Base-by-base conservation (phyloP, 192 early-diverging fungal species). In the Dissophora globulifera region DNA sequence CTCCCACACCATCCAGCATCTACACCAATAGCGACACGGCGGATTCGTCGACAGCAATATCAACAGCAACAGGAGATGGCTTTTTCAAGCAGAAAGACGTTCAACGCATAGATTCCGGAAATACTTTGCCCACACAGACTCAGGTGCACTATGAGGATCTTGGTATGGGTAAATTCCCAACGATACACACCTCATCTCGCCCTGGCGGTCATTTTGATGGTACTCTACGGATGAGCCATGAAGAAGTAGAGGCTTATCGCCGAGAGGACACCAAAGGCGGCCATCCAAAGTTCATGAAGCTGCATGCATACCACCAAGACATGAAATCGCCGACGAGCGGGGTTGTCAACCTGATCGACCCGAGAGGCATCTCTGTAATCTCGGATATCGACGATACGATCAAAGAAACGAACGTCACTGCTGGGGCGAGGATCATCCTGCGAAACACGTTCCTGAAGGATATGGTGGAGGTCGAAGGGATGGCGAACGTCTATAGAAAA, bases 341-440 rank as follows among this genome's bases (percentile, higher is more conserved):
- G 6, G 67, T 83, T 2, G 83, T 90, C 15, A 86, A 90, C 50
- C 58, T 95, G 1, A 84, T 95, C 58, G 82, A 86, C 15, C 86
- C 89, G 22, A 66, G 78, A 10, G 96, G 96, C 4, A 71, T 91
- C 19, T 95, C 95, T 0, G 69, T 98, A 7, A 93, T 98, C 49
- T 92, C 91, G 48, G 92, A 93, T 58, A 92, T 98, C 41, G 96
- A 98, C 71, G 96, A 98, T 64, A 98, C 96, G 7, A 98, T 98
- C 81, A 96, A 96, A 78, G 85, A 92, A 15, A 94, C 95, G 3
- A 85, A 91, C 42, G 91, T 98, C 32, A 85, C 88, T 0, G 86
- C 79, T 6, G 94, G 94, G 11, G 85, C 86, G 31, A 82, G 85
- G 62, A 87, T 83, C 3, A 85, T 92, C 26, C 61, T 93, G 22